Base-by-base conservation (phyloP, 768 basidiomycete genomes). In the Hericium erinaceus region DNA sequence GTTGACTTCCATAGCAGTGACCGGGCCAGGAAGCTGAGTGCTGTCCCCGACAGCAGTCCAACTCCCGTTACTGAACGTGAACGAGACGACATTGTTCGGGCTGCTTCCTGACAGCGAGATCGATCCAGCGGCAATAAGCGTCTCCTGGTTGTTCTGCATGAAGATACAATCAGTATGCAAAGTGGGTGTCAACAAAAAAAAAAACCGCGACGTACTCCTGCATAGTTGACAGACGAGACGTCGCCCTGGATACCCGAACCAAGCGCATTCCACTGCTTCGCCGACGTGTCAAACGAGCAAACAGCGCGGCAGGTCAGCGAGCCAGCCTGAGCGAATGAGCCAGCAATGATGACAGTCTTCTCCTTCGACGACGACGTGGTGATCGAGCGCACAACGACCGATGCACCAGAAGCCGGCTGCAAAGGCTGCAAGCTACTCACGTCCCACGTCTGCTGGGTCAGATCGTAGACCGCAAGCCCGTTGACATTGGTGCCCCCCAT, bases 1-100 rank as follows among this genome's bases (percentile, higher is more conserved):
- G 69, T 98, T 91, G 44, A 93, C 87, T 55, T 87, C 87, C 54
- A 98, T 68, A 11, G 95, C 94, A 3, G 92, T 89, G 2, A 93
- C 88, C 2, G 94, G 93, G 3, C 95, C 95, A 48, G 94, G 92
- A 22, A 98, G 75, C 50, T 81, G 76, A 12, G 70, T 68, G 12
- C 79, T 70, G 48, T 73, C 67, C 10, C 89, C 92, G 26, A 94
- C 67, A 1, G 84, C 67, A 8, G 74, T 73, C 95, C 95, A 99
- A 2, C 83, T 84, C 2, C 72, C 64, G 65, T 92, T 94, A 39
- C 78, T 63, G 65, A 95, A 83, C 58, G 77, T 76, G 69, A 80
- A 98, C 56, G 79, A 74, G 0, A 83, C 88, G 50, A 95, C 86
- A 66, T 89, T 91, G 11, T 87, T 78, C 3, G 78, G 67, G 8